A percentile compares a stretch with the other conserved stretches of the same genome.
phyloP scores from a whole-genome alignment of 257 asterid species.

The Schizonepeta tenuifolia region DNA sequence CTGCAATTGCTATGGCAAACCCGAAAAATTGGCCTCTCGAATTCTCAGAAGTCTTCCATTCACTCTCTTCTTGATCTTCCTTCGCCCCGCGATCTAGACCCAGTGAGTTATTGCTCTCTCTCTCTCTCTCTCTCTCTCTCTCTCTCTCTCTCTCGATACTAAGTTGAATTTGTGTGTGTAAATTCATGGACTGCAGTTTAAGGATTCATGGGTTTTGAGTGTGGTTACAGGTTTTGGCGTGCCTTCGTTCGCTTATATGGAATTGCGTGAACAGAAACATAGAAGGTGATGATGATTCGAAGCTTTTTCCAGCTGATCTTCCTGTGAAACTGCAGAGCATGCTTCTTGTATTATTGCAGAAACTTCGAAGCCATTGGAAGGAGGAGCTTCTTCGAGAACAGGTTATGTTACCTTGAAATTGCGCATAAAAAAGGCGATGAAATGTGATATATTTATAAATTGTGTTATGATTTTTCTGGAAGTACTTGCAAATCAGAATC shows the following conservation, averaged over 20 bases:
- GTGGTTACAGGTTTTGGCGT: conserved; percentile 46
- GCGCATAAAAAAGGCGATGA: neutral
- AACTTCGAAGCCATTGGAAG: conserved; percentile 43
- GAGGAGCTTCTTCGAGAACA: conserved; percentile 41
- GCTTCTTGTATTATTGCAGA: conserved; percentile 44
- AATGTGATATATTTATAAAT: neutral
- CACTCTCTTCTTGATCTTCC: conserved; percentile 45
- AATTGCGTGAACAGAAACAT: conserved; percentile 34
- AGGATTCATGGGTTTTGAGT: neutral
- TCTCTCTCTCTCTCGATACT: neutral
- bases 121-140: neutral
- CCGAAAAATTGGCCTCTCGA: conserved; percentile 45
- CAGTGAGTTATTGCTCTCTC: conserved; percentile 35
- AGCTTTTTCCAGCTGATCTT: conserved; percentile 50
- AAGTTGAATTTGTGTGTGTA: neutral
- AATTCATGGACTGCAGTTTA: neutral
- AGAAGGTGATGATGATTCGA: conserved; percentile 38
- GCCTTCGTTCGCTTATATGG: conserved; percentile 47
- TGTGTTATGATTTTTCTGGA: neutral
- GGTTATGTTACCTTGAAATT: conserved; percentile 31
- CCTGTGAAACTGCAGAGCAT: conserved; percentile 43
- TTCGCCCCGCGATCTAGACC: conserved; percentile 41
- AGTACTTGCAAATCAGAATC: neutral
- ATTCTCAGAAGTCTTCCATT: conserved; percentile 39
- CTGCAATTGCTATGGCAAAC: conserved; percentile 50